Base-by-base conservation (phyloP, 1,284 basidiomycete species). In the Microbotryum scabiosae region DNA sequence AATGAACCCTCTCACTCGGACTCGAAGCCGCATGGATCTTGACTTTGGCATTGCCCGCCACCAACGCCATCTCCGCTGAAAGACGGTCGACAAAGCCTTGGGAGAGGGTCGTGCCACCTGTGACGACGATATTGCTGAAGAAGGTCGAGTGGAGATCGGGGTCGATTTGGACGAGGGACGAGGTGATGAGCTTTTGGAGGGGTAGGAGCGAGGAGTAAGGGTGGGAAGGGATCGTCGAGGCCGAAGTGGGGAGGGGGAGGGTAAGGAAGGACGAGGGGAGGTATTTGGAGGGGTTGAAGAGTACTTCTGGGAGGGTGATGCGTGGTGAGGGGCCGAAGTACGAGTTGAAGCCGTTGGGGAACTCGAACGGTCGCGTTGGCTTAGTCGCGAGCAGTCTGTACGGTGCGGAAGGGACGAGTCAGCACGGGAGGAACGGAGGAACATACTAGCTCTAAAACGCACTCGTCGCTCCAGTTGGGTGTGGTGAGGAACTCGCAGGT, bases 281-380 rank as follows among this genome's bases (percentile, higher is more conserved):
- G 69, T 86, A 85, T 44, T 83, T 82, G 30, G 83, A 82, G 60
- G 92, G 89, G 62, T 82, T 82, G 79, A 97, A 97, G 75, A 90
- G 85, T 60, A 90, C 83, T 75, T 99, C 96, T 60, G 92, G 87
- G 44, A 92, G 85, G 59, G 81, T 78, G 75, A 85, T 89, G 41
- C 94, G 83, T 71, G 94, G 89, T 20, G 82, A 72, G 26, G 53
- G 53, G 4, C 87, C 87, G 76, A 93, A 97, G 71, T 84, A 85
- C 43, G 85, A 82, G 73, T 86, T 90, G 78, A 86, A 96, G 3
- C 96, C 96, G 51, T 90, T 90, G 0, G 96, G 90, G 79, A 99
- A 97, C 77, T 99, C 96, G 78, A 93, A 98, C 56, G 75, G 72
- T 52, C 75, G 69, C 6, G 68, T 69, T 81, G 86, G 70, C 80